These are phyloP conservation scores for Pezicula rhizophila DNA, from an alignment of 2,329 filamentous ascomycete species.

Conservation along the genomic window DNA sequence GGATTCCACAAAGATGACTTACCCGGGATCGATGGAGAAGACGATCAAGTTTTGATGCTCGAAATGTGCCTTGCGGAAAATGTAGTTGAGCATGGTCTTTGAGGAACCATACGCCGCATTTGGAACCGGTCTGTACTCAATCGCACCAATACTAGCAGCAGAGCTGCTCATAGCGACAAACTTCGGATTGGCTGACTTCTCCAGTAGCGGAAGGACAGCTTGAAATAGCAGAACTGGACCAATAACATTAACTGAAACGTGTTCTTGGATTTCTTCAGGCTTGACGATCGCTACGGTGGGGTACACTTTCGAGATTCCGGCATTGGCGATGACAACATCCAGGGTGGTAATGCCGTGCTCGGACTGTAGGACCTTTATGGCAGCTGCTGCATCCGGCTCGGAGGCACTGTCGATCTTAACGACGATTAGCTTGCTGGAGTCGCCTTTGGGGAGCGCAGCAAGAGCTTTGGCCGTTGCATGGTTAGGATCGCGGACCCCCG, in stretches of 20 bases:
- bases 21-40: slow-evolving; percentile 22
- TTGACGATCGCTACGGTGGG: slow-evolving; percentile 28
- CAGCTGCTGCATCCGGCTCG: slow-evolving; percentile 28
- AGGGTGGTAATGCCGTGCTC: slow-evolving; percentile 33
- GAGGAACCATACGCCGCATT: slow-evolving; percentile 33
- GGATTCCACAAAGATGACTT: slow-evolving; percentile 7
- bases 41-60: slow-evolving; percentile 30
- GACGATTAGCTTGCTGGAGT: slow-evolving; percentile 32
- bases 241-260: slow-evolving; percentile 37
- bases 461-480: slow-evolving; percentile 25
- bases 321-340: slow-evolving; percentile 48
- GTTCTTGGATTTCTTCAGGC: slow-evolving; percentile 30
- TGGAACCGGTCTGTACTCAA: slow-evolving; percentile 6
- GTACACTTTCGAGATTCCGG: slow-evolving; percentile 33
- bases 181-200: slow-evolving; percentile 27
- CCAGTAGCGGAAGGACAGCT: slow-evolving; percentile 34
- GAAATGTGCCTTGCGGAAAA: slow-evolving; percentile 29
- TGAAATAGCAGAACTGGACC: slow-evolving; percentile 39
- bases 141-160: slow-evolving; percentile 12
- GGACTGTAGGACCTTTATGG: slow-evolving; percentile 25
- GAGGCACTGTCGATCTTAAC: slow-evolving; percentile 36
- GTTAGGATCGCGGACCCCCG: slow-evolving; percentile 31
- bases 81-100: slow-evolving; percentile 32
- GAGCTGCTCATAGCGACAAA: slow-evolving; percentile 29
- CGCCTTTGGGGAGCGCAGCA: slow-evolving; percentile 29